Percentiles rank a stretch among this genome's conserved stretches.
Evolutionary conservation across 2,329 filamentous ascomycete species (phyloP).

Genomic region (Tolypocladium endophyticum): DNA sequence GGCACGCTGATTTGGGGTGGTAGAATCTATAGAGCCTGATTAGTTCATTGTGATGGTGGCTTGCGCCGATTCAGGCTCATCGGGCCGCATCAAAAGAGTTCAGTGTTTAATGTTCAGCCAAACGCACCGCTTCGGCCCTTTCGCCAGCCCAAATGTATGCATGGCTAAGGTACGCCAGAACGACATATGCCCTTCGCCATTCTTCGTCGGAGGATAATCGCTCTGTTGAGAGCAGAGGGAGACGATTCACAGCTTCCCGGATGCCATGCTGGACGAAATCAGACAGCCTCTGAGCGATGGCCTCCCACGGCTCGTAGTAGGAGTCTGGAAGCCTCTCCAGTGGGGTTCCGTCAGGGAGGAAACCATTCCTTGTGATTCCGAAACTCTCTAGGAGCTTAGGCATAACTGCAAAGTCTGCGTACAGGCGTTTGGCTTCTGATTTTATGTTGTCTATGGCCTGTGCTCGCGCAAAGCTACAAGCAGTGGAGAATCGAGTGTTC

Average conservation of each 20-base stretch:
- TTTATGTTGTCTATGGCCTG: background rate
- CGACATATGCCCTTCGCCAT: conserved; percentile 72
- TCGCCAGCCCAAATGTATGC: conserved; percentile 85
- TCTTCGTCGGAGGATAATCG: conserved; percentile 54
- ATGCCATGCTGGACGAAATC: conserved; percentile 54
- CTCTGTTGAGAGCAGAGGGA: conserved; percentile 62
- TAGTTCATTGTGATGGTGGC: background rate
- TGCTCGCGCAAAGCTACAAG: background rate
- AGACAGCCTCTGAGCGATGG: conserved; percentile 58
- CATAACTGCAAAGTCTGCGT: background rate
- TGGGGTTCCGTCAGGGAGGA: conserved; percentile 62
- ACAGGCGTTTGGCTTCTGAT: background rate
- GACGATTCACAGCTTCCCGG: conserved; percentile 47
- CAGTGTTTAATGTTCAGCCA: background rate
- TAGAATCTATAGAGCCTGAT: conserved; percentile 35
- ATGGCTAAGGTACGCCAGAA: conserved; percentile 72
- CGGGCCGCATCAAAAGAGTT: background rate
- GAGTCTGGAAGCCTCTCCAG: conserved; percentile 52
- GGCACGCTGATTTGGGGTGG: conserved; percentile 71
- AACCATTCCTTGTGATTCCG: conserved; percentile 50
- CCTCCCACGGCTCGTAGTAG: conserved; percentile 77
- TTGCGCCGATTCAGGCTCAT: background rate
- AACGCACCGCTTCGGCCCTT: conserved; percentile 55
- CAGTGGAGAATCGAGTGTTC: background rate
- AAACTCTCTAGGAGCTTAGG: conserved; percentile 17